A percentile compares a stretch with the other conserved stretches of the same genome.
Evolutionary conservation across 768 basidiomycete genomes (phyloP).

Genomic region (Boletus rubroflammeus): DNA sequence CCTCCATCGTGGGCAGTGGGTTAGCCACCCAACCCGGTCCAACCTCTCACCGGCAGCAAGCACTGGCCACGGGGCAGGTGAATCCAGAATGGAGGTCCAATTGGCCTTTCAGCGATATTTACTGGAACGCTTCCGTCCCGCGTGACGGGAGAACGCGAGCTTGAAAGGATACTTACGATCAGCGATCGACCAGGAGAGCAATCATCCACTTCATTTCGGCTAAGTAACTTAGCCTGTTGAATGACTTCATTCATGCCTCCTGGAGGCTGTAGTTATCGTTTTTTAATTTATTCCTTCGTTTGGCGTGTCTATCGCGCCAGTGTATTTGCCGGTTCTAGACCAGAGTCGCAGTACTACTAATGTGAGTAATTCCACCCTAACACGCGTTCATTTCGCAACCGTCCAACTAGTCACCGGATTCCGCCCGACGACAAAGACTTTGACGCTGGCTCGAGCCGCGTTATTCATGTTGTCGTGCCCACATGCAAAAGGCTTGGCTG

Average conservation of each 20-base stretch:
- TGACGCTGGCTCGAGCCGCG: neutral
- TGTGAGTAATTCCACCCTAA: neutral
- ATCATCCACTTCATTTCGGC: constrained; percentile 27
- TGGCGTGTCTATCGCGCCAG: neutral
- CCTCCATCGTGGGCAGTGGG: neutral
- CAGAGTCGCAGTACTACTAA: constrained; percentile 8
- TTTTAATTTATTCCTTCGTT: neutral
- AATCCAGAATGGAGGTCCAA: neutral
- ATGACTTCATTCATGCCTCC: constrained; percentile 14
- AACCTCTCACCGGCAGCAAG: neutral
- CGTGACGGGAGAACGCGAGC: constrained; percentile 5
- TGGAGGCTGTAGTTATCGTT: neutral
- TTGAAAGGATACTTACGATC: constrained; percentile 17
- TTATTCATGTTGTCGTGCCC: neutral
- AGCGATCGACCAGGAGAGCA: constrained; percentile 24
- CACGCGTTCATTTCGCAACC: constrained; percentile 16
- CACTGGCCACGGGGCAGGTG: neutral
- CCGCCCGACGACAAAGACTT: neutral
- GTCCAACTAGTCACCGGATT: neutral
- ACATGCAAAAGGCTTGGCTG: neutral
- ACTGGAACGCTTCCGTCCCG: neutral
- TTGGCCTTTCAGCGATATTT: neutral
- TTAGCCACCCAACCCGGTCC: neutral
- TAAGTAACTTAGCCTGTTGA: constrained; percentile 10
- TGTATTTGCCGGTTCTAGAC: constrained; percentile 12